These are phyloP conservation scores for Aspergillus sparsus DNA, from an alignment of 495 filamentous ascomycete species.

Conservation along the genomic window DNA sequence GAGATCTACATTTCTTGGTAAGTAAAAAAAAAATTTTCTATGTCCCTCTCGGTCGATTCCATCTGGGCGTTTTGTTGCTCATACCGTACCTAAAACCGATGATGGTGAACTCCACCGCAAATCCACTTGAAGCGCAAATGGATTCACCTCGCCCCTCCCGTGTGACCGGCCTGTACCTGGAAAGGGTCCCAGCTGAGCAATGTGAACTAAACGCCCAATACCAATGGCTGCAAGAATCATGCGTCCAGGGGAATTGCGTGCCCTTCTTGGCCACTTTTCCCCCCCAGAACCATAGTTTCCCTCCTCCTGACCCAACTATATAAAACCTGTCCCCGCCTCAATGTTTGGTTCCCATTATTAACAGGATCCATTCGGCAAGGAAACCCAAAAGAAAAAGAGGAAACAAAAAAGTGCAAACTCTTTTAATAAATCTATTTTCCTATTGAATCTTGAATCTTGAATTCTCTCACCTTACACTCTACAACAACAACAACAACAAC, in stretches of 20 bases:
- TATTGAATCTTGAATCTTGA: no score
- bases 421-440: neutral
- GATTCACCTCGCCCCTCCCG: constrained; percentile 4
- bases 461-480: constrained; percentile 1
- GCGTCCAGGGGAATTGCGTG: constrained; percentile 23
- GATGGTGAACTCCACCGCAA: constrained; percentile 20
- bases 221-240: constrained; percentile 24
- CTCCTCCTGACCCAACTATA: constrained; percentile 21
- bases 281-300: constrained; percentile 18
- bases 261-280: constrained; percentile 20
- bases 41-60: no score
- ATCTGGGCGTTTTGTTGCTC: neutral
- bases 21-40: no score
- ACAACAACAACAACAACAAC: neutral
- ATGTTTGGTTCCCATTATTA: constrained; percentile 21
- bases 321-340: constrained; percentile 28
- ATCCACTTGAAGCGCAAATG: constrained; percentile 7
- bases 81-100: neutral
- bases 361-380: constrained; percentile 3
- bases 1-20: neutral
- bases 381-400: constrained; percentile 22
- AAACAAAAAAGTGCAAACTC: constrained; percentile 15
- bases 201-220: neutral
- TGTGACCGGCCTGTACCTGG: constrained; percentile 27
- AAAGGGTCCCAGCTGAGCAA: constrained; percentile 6